Percentiles rank a stretch among this genome's conserved stretches.
Evolutionary conservation across 2,329 filamentous ascomycete species (phyloP).

Genomic region (Phialemoniopsis sp.): DNA sequence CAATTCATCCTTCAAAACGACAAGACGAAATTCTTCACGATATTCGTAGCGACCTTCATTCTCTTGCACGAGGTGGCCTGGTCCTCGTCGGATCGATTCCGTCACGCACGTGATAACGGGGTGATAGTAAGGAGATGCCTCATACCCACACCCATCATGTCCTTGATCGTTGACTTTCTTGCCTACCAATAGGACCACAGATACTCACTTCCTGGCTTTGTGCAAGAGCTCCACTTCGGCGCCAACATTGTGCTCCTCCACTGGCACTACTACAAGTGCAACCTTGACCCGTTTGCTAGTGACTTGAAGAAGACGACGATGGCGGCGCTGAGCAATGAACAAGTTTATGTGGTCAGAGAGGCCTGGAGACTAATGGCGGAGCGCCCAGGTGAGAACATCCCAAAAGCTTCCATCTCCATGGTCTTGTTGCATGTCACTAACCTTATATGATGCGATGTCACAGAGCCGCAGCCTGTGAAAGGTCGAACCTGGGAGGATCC

Average conservation of each 20-base stretch:
- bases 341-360: constrained; percentile 25
- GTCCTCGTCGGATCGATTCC: constrained; percentile 33
- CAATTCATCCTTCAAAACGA: constrained; percentile 26
- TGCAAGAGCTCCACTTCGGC: constrained; percentile 38
- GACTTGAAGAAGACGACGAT: constrained; percentile 19
- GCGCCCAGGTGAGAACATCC: constrained; percentile 10
- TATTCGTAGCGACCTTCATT: constrained; percentile 36
- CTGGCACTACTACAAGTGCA: constrained; percentile 47
- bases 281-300: constrained; percentile 21
- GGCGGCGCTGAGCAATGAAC: constrained; percentile 19
- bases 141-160: too few relatives aligned
- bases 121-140: constrained; percentile 9
- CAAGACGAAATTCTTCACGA: constrained; percentile 23
- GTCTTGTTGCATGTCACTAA: not conserved
- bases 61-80: constrained; percentile 35
- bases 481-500: constrained; percentile 29
- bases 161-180: not conserved
- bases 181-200: constrained; percentile 15
- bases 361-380: constrained; percentile 19
- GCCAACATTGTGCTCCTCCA: constrained; percentile 41
- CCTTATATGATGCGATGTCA: not conserved
- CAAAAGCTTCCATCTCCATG: not conserved
- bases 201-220: constrained; percentile 33
- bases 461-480: too few relatives aligned
- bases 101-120: constrained; percentile 34